Evolutionary conservation across 2,329 filamentous ascomycete species (phyloP).

Genomic region (Pseudogymnoascus sp.): DNA sequence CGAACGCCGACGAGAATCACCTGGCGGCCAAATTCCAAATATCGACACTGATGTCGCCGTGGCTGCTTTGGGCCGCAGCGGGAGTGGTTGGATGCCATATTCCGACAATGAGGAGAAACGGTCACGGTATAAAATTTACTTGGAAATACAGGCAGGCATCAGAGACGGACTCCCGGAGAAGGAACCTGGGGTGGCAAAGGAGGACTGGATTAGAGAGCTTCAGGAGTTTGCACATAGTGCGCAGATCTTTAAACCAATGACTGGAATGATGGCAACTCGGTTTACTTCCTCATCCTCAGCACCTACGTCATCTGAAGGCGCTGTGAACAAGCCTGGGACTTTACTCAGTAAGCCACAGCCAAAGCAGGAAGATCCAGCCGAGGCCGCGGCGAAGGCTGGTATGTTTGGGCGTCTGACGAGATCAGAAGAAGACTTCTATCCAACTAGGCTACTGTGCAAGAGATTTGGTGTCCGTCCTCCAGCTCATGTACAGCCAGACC

Average conservation of each 20-base stretch:
- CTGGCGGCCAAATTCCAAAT: slow-evolving; percentile 51
- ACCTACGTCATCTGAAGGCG: slow-evolving; percentile 31
- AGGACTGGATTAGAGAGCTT: slow-evolving; percentile 75
- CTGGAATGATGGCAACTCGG: slow-evolving; percentile 82
- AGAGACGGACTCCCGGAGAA: slow-evolving; percentile 47
- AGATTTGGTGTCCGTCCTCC: slow-evolving; percentile 82
- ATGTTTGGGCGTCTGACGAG: slow-evolving; percentile 92
- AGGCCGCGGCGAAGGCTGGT: slow-evolving; percentile 76
- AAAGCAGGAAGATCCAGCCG: slow-evolving; percentile 66
- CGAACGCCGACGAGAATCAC: slow-evolving; percentile 50
- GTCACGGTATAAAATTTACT: slow-evolving; percentile 69
- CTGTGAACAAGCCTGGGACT: slow-evolving; percentile 29
- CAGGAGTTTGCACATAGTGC: slow-evolving; percentile 63
- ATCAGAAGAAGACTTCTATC: slow-evolving; percentile 61
- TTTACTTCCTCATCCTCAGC: slow-evolving; percentile 66
- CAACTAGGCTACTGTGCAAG: slow-evolving; percentile 82
- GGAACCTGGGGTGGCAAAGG: slow-evolving; percentile 37
- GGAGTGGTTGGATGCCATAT: slow-evolving; percentile 70
- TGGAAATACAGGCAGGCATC: slow-evolving; percentile 66
- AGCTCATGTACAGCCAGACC: slow-evolving; percentile 50
- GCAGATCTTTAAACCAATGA: slow-evolving; percentile 82
- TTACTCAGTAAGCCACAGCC: slow-evolving; percentile 39
- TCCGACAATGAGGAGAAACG: slow-evolving; percentile 72
- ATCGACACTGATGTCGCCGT: slow-evolving; percentile 59
- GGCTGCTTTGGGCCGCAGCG: slow-evolving; percentile 58